Percentiles rank a stretch among this genome's conserved stretches.
Conservation (phyloP, 2,329 filamentous ascomycete species). For the Hypoxylon sp. region DNA sequence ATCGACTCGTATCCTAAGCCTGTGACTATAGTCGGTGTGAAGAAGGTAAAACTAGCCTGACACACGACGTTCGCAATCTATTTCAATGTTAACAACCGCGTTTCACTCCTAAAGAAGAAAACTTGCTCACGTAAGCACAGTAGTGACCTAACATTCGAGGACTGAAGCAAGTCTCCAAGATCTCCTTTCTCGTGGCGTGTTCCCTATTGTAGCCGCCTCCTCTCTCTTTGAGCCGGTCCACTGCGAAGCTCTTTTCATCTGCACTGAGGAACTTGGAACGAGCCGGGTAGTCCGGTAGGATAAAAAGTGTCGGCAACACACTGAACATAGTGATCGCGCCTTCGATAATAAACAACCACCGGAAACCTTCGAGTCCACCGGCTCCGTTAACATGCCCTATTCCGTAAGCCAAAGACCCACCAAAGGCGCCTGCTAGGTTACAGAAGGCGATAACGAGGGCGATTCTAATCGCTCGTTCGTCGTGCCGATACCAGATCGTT, state of each 20-base stretch:
- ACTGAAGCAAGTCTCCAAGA: slow-evolving; percentile 54
- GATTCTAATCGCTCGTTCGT: slow-evolving; percentile 44
- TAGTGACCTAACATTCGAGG: slow-evolving; percentile 57
- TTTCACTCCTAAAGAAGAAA: neutral
- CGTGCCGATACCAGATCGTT: slow-evolving; percentile 47
- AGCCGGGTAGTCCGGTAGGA: slow-evolving; percentile 48
- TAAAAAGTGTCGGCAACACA: slow-evolving; percentile 41
- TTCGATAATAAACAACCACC: slow-evolving; percentile 65
- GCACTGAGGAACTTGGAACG: slow-evolving; percentile 45
- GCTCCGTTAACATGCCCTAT: slow-evolving; percentile 69
- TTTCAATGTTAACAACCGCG: slow-evolving; percentile 4
- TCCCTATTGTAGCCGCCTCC: slow-evolving; percentile 56
- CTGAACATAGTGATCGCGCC: slow-evolving; percentile 69
- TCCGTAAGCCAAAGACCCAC: slow-evolving; percentile 70
- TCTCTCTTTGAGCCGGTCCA: slow-evolving; percentile 44
- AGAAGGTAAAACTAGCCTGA: slow-evolving; percentile 62
- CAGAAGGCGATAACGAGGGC: slow-evolving; percentile 78
- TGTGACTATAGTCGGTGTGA: slow-evolving; percentile 66
- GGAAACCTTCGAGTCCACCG: slow-evolving; percentile 60
- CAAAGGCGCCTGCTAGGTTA: slow-evolving; percentile 74
- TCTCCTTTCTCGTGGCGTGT: slow-evolving; percentile 53
- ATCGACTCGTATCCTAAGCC: slow-evolving; percentile 52
- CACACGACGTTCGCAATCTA: slow-evolving; percentile 49
- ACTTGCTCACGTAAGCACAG: slow-evolving; percentile 47
- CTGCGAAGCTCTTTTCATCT: slow-evolving; percentile 43